Percentiles rank a stretch among this genome's conserved stretches.
These are phyloP conservation scores for Colletotrichum magnum DNA, from an alignment of 2,329 filamentous ascomycete genomes.

Conservation along the genomic window DNA sequence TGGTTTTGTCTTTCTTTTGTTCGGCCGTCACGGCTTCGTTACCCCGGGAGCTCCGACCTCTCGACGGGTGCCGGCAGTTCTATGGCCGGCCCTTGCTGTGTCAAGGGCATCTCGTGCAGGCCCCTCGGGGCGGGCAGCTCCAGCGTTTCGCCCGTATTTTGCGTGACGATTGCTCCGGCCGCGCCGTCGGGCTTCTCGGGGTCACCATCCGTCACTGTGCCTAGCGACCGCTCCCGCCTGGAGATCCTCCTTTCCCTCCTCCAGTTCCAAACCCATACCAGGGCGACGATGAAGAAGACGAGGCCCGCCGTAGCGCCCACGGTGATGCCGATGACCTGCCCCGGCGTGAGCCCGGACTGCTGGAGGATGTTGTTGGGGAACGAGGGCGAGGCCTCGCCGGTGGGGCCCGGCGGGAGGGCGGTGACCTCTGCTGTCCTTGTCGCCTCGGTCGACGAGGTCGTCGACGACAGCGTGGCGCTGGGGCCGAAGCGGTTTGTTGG, in stretches of 20 bases:
- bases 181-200: slow-evolving; percentile 34
- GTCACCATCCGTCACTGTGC: slow-evolving; percentile 26
- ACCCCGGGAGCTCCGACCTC: slow-evolving; percentile 1
- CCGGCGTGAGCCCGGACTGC: slow-evolving; percentile 35
- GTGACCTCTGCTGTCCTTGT: slow-evolving; percentile 28
- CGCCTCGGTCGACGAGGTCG: slow-evolving; percentile 20
- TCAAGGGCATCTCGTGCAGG: slow-evolving; percentile 37
- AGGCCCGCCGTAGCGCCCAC: slow-evolving; percentile 33
- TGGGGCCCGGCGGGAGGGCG: background rate
- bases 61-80: slow-evolving; percentile 36
- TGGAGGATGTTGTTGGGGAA: slow-evolving; percentile 39
- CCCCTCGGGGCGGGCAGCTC: slow-evolving; percentile 33
- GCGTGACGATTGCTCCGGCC: slow-evolving; percentile 1
- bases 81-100: slow-evolving; percentile 27
- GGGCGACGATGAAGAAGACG: slow-evolving; percentile 36
- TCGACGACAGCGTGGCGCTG: slow-evolving; percentile 30
- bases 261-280: slow-evolving; percentile 39
- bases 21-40: too few species aligned
- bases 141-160: slow-evolving; percentile 19
- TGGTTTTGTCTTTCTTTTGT: too few species aligned
- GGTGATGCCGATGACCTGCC: slow-evolving; percentile 38
- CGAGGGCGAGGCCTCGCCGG: slow-evolving; percentile 6
- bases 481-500: slow-evolving; percentile 36
- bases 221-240: slow-evolving; percentile 25
- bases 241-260: slow-evolving; percentile 17